Percentiles rank a stretch among this genome's conserved stretches.
Conservation (phyloP, 1,284 basidiomycete genomes). For the Marasmius oreades region DNA sequence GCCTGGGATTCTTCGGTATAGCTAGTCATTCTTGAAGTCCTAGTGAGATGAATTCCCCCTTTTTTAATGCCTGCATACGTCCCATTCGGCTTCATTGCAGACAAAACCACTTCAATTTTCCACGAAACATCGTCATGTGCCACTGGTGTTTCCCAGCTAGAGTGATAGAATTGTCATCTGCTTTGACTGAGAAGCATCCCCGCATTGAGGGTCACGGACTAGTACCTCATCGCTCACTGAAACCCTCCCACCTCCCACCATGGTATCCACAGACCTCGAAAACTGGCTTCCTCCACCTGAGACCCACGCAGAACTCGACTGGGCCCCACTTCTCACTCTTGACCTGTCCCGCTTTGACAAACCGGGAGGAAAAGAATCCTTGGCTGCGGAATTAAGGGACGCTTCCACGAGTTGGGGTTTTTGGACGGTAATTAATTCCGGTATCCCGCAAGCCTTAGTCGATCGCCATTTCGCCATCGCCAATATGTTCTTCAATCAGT, state of each 20-base stretch:
- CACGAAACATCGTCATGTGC: neutral
- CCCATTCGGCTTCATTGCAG: too few species aligned
- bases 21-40: neutral
- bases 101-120: neutral
- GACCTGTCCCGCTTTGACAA: neutral
- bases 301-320: neutral
- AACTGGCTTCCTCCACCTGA: neutral
- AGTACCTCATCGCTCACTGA: too few species aligned
- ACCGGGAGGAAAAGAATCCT: neutral
- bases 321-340: neutral
- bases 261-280: neutral
- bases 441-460: neutral
- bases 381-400: neutral
- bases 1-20: neutral
- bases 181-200: neutral
- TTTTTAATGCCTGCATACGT: too few species aligned
- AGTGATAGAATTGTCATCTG: neutral
- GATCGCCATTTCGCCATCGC: neutral
- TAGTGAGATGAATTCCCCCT: neutral
- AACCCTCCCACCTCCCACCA: neutral
- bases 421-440: slow-evolving; percentile 3
- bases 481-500: neutral
- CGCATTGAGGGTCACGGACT: neutral
- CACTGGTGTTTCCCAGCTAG: neutral
- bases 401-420: neutral